Conservation (phyloP, 108 stramenopile species). For the Cafeteria roenbergensis region DNA sequence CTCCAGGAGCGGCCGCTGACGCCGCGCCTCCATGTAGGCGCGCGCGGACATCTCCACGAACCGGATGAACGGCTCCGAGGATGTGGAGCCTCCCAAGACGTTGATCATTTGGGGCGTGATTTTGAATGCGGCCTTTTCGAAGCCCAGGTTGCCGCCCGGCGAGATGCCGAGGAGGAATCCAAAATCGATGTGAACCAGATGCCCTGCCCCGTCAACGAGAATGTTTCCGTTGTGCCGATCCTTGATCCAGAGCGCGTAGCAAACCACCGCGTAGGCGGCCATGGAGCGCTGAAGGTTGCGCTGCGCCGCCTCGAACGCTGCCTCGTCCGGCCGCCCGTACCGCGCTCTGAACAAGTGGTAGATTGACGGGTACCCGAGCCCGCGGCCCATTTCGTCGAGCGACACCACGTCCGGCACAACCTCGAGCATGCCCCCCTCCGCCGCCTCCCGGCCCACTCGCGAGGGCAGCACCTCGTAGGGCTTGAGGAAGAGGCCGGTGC, state of each 20-base stretch:
- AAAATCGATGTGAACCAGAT: constrained; percentile 96
- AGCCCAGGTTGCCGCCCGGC: constrained; percentile 79
- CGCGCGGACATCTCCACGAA: constrained; percentile 73
- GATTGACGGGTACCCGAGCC: constrained; percentile 60
- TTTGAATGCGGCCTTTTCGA: constrained; percentile 91
- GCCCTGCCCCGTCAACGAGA: constrained; percentile 81
- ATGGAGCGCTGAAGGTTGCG: constrained; percentile 40
- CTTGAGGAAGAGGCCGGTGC: constrained; percentile 73
- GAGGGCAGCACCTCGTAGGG: constrained; percentile 89
- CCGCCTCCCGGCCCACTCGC: constrained; percentile 5
- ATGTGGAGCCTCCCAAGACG: constrained; percentile 84
- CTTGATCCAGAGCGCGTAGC: constrained; percentile 87
- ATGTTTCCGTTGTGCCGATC: constrained; percentile 94
- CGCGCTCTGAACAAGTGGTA: constrained; percentile 62
- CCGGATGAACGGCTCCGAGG: constrained; percentile 60
- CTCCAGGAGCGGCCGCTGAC: constrained; percentile 52
- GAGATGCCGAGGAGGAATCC: constrained; percentile 89
- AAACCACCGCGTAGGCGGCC: constrained; percentile 87
- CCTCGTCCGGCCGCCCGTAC: constrained; percentile 44
- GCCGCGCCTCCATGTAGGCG: constrained; percentile 59
- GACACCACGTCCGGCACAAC: constrained; percentile 83
- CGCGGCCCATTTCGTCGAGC: constrained; percentile 69
- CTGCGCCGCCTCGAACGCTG: constrained; percentile 18
- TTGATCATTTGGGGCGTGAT: constrained; percentile 89
- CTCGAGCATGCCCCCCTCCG: constrained; percentile 78